Base-by-base conservation (phyloP, 495 filamentous ascomycete genomes). In the Hypoxylon perforatum region DNA sequence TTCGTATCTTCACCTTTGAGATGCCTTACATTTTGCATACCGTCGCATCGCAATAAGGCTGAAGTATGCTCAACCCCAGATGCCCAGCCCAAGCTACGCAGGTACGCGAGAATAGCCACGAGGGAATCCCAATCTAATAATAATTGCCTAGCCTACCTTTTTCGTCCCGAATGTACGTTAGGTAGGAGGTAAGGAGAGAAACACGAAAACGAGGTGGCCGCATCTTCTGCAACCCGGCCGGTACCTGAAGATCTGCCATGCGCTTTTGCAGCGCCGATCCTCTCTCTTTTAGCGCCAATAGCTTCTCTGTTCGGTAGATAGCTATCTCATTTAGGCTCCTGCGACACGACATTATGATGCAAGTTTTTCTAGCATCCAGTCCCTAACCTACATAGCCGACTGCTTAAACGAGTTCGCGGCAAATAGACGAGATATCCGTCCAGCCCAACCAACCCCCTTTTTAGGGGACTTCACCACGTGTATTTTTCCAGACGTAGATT, bases 241-340 rank as follows among this genome's bases (percentile, higher is more conserved):
- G 49, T 47, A 36, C 50, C 38, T 49, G 28, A 39, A 38, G 45
- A 61, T 61, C 25, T 33, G 30, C 25, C 51, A 25, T 69, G 46
- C 56, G 53, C 48, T 33, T 64, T 33, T 64, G 66, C 61, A 64
- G 55, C 35, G 66, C 46, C 49, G 61, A 69, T 69, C 61, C 38
- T 49, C 45, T 30, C 22, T 21, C 36, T 22, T 18, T 56, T 44
- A 28, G 51, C 46, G 23, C 28, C 30, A 50, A 39, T 19, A 48
- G 52, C 21, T 9, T 39, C 39, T 17, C 39, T 15, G 9, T 38
- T 23, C 49, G 22, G 44, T 15, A 54, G 51, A 57, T 49, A 48
- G 10, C 35, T 33, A 11, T 38, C 44, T 51, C 19, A 51, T 66
- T 67, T 52, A 67, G 57, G 57, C 64, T 67, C 15, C 63, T 61